Percentiles rank a stretch among this genome's conserved stretches.
phyloP scores from a whole-genome alignment of 139 green algal genomes.

The Eudorina sp. region DNA sequence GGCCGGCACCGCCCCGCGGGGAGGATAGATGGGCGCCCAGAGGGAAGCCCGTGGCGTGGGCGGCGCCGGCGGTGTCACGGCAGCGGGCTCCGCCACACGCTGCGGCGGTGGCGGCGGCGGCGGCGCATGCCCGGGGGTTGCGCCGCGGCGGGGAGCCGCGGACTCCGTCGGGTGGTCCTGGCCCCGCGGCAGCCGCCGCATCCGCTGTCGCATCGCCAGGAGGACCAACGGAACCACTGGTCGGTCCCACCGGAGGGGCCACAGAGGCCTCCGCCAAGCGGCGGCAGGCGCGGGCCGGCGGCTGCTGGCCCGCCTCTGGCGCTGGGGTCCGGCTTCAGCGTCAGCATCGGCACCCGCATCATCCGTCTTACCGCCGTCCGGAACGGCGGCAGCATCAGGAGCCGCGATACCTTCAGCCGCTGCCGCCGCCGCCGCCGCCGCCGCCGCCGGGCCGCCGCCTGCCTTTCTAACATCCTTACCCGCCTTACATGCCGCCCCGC shows the following conservation, averaged over 20 bases:
- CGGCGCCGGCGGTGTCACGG: neutral
- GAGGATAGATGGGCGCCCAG: constrained; percentile 36
- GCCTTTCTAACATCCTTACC: too few relatives aligned
- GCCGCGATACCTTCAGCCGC: neutral
- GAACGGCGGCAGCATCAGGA: neutral
- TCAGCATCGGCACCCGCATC: neutral
- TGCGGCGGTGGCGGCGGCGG: neutral
- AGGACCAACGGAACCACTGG: neutral
- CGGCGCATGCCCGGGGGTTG: neutral
- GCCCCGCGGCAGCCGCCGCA: neutral
- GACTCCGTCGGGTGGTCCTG: neutral
- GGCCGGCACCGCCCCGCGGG: neutral
- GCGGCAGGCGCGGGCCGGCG: neutral
- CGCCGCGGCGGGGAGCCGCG: neutral
- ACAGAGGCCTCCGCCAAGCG: neutral
- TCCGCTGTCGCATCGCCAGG: neutral
- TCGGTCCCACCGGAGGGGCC: neutral
- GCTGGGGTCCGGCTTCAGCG: neutral
- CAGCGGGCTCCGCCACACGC: neutral
- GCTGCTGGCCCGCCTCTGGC: neutral
- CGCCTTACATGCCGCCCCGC: too few relatives aligned
- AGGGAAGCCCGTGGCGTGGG: neutral
- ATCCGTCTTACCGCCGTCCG: neutral
- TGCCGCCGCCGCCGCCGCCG: neutral
- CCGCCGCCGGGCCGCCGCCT: neutral